Evolutionary conservation across 768 basidiomycete species (phyloP).

Genomic region (Lactarius sp.): DNA sequence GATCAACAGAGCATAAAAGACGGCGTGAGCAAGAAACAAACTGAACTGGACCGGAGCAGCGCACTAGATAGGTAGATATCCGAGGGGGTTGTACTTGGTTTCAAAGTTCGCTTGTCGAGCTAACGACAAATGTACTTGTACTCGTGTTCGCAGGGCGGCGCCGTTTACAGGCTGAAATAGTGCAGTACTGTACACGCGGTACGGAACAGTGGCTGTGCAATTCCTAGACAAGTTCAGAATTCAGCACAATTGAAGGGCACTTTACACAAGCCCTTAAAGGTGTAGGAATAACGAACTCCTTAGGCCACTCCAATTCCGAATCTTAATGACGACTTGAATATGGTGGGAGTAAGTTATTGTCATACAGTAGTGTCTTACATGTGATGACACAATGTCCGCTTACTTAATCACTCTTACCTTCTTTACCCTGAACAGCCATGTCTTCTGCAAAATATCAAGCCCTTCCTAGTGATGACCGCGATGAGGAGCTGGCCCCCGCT

Average conservation of each 20-base stretch:
- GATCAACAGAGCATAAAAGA: background rate
- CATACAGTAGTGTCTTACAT: background rate
- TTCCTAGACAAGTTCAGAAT: background rate
- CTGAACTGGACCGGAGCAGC: background rate
- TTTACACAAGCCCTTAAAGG: background rate
- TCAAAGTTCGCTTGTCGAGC: conserved; percentile 5
- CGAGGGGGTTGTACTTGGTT: background rate
- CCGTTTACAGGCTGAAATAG: background rate
- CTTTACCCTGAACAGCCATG: conserved; percentile 14
- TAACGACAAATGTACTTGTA: background rate
- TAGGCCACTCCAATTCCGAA: background rate
- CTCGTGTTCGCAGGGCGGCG: conserved; percentile 4
- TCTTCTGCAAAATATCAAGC: conserved; percentile 19
- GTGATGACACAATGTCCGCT: background rate
- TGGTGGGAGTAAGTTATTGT: too few relatives aligned
- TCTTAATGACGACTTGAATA: background rate
- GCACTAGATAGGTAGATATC: background rate
- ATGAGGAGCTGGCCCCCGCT: background rate
- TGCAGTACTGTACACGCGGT: background rate
- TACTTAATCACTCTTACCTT: conserved; percentile 4
- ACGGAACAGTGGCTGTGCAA: conserved; percentile 1
- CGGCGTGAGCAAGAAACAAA: background rate
- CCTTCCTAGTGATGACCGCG: conserved; percentile 21
- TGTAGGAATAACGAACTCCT: background rate
- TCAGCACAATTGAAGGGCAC: background rate